phyloP scores from a whole-genome alignment of 2,329 filamentous ascomycete species.

The Alternaria sp. region DNA sequence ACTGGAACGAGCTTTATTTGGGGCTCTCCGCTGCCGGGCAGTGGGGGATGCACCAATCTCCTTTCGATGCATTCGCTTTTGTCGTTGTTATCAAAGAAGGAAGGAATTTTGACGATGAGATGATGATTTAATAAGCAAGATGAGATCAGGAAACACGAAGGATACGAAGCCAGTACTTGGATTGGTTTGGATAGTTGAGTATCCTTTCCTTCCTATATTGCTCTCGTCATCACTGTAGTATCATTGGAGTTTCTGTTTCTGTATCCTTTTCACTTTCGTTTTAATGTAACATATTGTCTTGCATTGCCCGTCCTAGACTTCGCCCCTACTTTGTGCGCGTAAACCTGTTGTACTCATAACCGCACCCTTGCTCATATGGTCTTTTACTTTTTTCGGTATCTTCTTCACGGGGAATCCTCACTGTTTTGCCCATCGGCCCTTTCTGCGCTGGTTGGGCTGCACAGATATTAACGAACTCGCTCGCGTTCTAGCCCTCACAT shows the following conservation, averaged over 20 bases:
- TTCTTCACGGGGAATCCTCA: background rate
- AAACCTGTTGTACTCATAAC: background rate
- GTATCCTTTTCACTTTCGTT: slow-evolving; percentile 2
- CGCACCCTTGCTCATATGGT: background rate
- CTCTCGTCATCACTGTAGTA: slow-evolving; percentile 10
- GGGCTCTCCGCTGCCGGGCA: slow-evolving; percentile 7
- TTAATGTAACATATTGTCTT: slow-evolving; percentile 23
- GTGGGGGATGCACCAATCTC: slow-evolving; percentile 1
- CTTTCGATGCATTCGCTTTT: background rate
- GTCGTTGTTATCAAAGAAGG: background rate
- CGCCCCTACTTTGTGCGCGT: slow-evolving; percentile 2
- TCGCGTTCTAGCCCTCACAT: background rate
- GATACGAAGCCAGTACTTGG: background rate
- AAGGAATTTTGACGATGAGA: slow-evolving; percentile 9
- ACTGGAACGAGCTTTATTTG: background rate
- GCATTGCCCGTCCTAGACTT: background rate
- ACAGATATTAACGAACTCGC: slow-evolving; percentile 4
- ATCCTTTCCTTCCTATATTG: slow-evolving; percentile 9
- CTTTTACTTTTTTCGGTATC: background rate
- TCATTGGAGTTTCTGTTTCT: slow-evolving; percentile 1
- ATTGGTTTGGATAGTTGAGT: slow-evolving; percentile 8
- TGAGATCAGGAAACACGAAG: slow-evolving; percentile 1
- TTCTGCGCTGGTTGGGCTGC: background rate
- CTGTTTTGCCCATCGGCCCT: background rate
- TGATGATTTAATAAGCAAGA: slow-evolving; percentile 7